Evolutionary conservation across 768 basidiomycete genomes (phyloP), one percentile per base, ranked within the genome.

Genomic region (Mycena sanguinolenta): DNA sequence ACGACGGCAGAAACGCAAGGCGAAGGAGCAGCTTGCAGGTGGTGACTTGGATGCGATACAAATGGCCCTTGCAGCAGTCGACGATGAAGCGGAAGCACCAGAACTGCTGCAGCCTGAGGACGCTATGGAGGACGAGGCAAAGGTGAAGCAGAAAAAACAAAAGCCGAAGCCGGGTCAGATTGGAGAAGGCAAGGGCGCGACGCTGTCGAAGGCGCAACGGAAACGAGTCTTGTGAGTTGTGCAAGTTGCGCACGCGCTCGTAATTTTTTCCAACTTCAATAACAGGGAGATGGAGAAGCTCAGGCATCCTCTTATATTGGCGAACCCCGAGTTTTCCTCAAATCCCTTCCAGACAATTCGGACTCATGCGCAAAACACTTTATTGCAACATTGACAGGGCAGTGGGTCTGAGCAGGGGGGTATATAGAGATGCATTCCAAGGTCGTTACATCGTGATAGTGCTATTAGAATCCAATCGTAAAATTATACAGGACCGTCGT

Each of bases 261-360:
- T 17, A 61, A 53, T 32, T 44, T 32, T 4, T 34, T 34, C 32
- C 32, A 34, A 39, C 5, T 27, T 28, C 2, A n/a, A n/a, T n/a
- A n/a, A n/a, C 75, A 95, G 94, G 23, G 83, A 91, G 78, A 71
- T 86, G 71, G 94, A 95, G 77, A 87, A 85, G 62, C 81, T 92
- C 30, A 85, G 94, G 68, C 90, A 92, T 67, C 93, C 92, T 13
- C 81, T 91, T 71, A 90, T 95, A 46, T 83, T 92, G 34, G 84
- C 89, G 25, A 91, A 90, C 74, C 84, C 91, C 7, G 86, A 88
- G 44, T 95, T 90, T 75, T 79, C 88, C 13, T 80, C 86, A 36
- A 91, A 91, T 75, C 94, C 94, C 1, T 95, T 95, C 77, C 83
- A 90, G 74, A 91, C 92, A 1, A 92, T 95, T 73, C 90, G 93